These are phyloP conservation scores for Boletus pseudopeckii DNA, from an alignment of 768 basidiomycete species.

Conservation along the genomic window DNA sequence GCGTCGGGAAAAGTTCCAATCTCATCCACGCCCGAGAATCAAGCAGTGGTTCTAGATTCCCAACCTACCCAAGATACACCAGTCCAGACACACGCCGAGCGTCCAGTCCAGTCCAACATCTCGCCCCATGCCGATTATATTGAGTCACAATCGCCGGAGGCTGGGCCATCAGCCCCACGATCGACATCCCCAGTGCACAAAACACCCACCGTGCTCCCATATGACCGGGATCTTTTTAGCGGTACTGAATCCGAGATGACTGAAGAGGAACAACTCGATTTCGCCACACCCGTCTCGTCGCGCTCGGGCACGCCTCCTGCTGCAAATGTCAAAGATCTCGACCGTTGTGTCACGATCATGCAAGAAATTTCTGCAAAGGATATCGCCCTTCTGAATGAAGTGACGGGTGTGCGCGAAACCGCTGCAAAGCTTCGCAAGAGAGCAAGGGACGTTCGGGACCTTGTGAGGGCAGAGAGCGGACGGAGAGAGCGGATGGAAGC, in stretches of 20 bases:
- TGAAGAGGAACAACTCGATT: constrained; percentile 17
- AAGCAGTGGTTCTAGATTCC: not conserved
- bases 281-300: constrained; percentile 23
- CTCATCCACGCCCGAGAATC: not conserved
- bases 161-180: constrained; percentile 1
- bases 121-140: not conserved
- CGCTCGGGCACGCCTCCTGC: constrained; percentile 18
- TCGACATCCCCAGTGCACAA: not conserved
- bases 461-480: constrained; percentile 21
- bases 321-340: constrained; percentile 17
- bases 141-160: constrained; percentile 1
- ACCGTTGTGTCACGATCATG: constrained; percentile 28
- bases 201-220: not conserved
- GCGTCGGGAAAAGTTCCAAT: not conserved
- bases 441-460: constrained; percentile 22
- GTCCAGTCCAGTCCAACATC: not conserved
- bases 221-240: constrained; percentile 13
- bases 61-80: not conserved
- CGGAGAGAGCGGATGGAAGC: constrained; percentile 27
- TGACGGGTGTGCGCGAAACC: constrained; percentile 6
- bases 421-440: constrained; percentile 20
- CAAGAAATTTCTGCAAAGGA: constrained; percentile 21
- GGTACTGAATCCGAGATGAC: constrained; percentile 25
- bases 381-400: constrained; percentile 8
- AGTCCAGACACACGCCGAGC: not conserved